Base-by-base conservation (phyloP, 2,329 filamentous ascomycete species). In the Fusarium drepaniforme region DNA sequence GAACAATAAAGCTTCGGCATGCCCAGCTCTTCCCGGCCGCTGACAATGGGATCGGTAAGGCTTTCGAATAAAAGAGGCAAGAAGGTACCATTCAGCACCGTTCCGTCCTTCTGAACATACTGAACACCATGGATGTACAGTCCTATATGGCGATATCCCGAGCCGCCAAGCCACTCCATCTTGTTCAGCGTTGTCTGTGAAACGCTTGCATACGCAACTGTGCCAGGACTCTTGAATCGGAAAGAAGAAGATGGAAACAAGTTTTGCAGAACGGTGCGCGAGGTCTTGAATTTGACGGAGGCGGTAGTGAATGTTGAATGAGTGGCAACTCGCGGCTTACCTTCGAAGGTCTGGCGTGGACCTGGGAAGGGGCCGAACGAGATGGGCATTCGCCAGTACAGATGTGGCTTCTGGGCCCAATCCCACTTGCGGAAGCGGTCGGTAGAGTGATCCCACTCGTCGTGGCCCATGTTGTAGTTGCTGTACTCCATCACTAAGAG, bases 71-170 rank as follows among this genome's bases (percentile, higher is more conserved):
- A 3, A 3, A 70, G 42, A 11, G 68, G 68, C 11, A 70, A 2
- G 18, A 68, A 68, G 4, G 68, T 70, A 0, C 68, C 66, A 0
- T 68, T 67, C 4, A 89, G 77, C 0, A 83, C 80, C 0, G 82
- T 81, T 1, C 89, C 88, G 70, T 81, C 88, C 80, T 84, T 81
- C 69, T 86, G 87, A 1, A 81, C 84, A 75, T 90, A 91, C 73
- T 90, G 80, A 8, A 92, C 87, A 2, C 89, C 90, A 75, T 92
- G 90, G 33, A 93, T 86, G 75, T 90, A 92, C 2, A 93, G 83
- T 0, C 89, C 90, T 21, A 90, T 81, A 71, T 88, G 86, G 37
- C 83, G 85, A 78, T 92, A 92, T 3, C 90, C 90, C 1, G 82
- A 80, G 5, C 90, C 90, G 15, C 88, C 90, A 0, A 92, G 85